Evolutionary conservation across 352 stramenopile species (phyloP), one percentile per base, ranked within the genome.

Genomic region (Phytophthora constricta): DNA sequence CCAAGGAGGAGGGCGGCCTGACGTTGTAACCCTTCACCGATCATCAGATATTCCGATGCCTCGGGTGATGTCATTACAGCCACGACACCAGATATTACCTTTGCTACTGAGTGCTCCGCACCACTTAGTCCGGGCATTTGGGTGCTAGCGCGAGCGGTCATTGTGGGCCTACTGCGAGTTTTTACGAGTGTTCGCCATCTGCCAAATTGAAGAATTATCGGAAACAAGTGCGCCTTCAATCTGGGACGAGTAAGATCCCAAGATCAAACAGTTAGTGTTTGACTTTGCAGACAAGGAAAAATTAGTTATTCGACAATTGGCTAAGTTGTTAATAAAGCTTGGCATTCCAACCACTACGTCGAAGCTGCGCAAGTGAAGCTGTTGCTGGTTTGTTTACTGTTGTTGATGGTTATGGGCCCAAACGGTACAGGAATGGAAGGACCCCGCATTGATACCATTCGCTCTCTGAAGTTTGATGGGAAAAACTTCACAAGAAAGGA

Each of bases 1-100:
- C 57, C 7, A 74, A 75, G 54, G 51, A 71, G 13, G 59, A 76
- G 49, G 54, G 64, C 4, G 81, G 70, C 42, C 77, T 91, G 1
- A n/a, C n/a, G n/a, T n/a, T n/a, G n/a, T n/a, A n/a, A n/a, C n/a
- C n/a, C n/a, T n/a, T n/a, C n/a, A n/a, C n/a, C n/a, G n/a, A n/a
- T n/a, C n/a, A n/a, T n/a, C n/a, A n/a, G n/a, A n/a, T n/a, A n/a
- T n/a, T n/a, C n/a, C n/a, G n/a, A n/a, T n/a, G n/a, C n/a, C n/a
- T n/a, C n/a, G n/a, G n/a, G n/a, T n/a, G n/a, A n/a, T n/a, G n/a
- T n/a, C n/a, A n/a, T n/a, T n/a, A n/a, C n/a, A n/a, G n/a, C n/a
- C n/a, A n/a, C n/a, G n/a, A n/a, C n/a, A n/a, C n/a, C n/a, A n/a
- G n/a, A n/a, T n/a, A n/a, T n/a, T n/a, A n/a, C n/a, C n/a, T n/a